A percentile compares a stretch with the other conserved stretches of the same genome.
These are phyloP conservation scores for Suaeda aralocaspica DNA, from an alignment of 148 eudicot genomes.

Conservation along the genomic window DNA sequence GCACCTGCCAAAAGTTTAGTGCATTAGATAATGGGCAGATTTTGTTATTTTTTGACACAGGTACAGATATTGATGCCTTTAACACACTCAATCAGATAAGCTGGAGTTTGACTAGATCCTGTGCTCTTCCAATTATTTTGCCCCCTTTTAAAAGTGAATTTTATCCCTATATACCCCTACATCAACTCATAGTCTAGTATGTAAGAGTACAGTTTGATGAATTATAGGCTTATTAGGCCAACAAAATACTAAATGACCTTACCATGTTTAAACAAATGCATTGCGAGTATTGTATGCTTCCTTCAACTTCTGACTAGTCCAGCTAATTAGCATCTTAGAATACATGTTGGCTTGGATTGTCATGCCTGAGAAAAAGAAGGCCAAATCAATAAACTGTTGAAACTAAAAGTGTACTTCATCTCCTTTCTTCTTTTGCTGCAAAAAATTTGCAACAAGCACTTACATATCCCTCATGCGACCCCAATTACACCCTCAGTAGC, in stretches of 20 bases:
- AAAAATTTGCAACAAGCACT: no score
- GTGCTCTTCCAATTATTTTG: no score
- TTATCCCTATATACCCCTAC: no score
- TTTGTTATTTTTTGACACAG: not conserved
- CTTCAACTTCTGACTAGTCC: slow-evolving; percentile 98
- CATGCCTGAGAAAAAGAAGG: slow-evolving; percentile 54
- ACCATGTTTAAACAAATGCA: slow-evolving; percentile 92
- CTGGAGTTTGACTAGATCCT: no score
- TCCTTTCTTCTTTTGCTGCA: no score
- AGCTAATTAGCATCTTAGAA: slow-evolving; percentile 84
- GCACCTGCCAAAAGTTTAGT: slow-evolving; percentile 38
- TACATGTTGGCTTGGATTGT: slow-evolving; percentile 94
- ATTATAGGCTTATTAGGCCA: not conserved
- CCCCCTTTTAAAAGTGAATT: no score
- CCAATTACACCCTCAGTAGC: no score
- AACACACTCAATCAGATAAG: no score
- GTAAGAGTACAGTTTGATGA: not conserved
- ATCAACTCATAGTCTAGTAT: not conserved
- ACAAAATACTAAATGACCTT: slow-evolving; percentile 13
- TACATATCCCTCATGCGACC: no score
- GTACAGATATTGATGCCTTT: not conserved
- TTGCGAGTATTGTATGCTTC: slow-evolving; percentile 64
- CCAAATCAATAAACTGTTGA: not conserved
- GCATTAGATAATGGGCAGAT: slow-evolving; percentile 1
- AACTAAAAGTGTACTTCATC: not conserved